These are phyloP conservation scores for Elasticomyces elasticus DNA, from an alignment of 495 filamentous ascomycete genomes.

Conservation along the genomic window DNA sequence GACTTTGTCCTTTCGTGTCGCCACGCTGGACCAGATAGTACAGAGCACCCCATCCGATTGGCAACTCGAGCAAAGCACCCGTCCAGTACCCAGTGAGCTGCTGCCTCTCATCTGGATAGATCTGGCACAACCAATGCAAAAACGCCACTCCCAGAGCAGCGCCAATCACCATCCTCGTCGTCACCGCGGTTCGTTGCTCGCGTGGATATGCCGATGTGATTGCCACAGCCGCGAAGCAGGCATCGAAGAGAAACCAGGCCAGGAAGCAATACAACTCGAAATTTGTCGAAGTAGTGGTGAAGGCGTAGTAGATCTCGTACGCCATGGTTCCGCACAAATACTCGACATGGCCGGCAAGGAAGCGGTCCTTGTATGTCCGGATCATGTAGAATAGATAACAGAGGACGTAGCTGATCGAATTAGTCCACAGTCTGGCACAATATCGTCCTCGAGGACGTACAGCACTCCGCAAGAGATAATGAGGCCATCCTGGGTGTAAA, in stretches of 20 bases:
- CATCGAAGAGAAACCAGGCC: constrained; percentile 10
- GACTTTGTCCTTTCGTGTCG: constrained; percentile 4
- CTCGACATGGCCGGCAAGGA: constrained; percentile 7
- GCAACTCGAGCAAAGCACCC: constrained; percentile 2
- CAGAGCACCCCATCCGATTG: constrained; percentile 7
- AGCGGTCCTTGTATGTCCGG: constrained; percentile 10
- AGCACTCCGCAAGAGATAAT: constrained; percentile 20
- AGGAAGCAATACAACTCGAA: constrained; percentile 11
- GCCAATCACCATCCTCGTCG: background rate
- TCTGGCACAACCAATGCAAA: constrained; percentile 1
- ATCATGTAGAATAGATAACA: constrained; percentile 22
- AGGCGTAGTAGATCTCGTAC: constrained; percentile 16
- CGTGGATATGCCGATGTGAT: constrained; percentile 4
- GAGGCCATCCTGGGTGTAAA: constrained; percentile 19
- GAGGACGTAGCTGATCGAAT: constrained; percentile 18
- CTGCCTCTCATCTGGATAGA: constrained; percentile 7
- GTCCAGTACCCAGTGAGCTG: constrained; percentile 12
- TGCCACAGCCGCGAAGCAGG: constrained; percentile 3
- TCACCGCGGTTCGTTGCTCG: background rate
- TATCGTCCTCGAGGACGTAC: no score
- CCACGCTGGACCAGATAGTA: background rate
- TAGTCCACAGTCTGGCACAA: no score
- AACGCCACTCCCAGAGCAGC: background rate
- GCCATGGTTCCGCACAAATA: constrained; percentile 12
- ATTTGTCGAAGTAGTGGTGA: constrained; percentile 3